phyloP scores from a whole-genome alignment of 2,329 filamentous ascomycete genomes.

The Pestalotiopsis sp. region DNA sequence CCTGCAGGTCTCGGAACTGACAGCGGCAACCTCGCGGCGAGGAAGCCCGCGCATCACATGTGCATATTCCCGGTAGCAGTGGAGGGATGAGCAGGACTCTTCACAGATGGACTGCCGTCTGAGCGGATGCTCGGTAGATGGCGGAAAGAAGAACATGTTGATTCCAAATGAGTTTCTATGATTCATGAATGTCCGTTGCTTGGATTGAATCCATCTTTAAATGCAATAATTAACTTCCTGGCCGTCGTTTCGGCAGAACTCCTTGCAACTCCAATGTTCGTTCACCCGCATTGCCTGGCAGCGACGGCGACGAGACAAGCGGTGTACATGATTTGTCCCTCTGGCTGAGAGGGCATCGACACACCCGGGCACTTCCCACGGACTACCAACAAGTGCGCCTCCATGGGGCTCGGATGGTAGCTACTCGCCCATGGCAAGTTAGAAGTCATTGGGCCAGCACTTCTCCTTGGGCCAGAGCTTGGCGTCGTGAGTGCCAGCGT shows the following conservation, averaged over 20 bases:
- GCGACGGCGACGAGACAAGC: not conserved
- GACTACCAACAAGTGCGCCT: not conserved
- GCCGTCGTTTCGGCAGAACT: not conserved
- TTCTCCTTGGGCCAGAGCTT: constrained; percentile 59
- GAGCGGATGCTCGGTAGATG: not conserved
- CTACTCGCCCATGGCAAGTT: not conserved
- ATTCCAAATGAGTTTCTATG: not conserved
- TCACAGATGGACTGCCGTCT: not conserved
- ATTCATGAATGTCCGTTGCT: not conserved
- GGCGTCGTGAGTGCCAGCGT: constrained; percentile 52
- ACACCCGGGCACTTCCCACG: too few relatives aligned
- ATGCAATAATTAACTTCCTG: not conserved
- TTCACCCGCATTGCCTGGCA: not conserved
- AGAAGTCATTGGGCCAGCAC: constrained; percentile 57
- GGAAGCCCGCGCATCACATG: too few relatives aligned
- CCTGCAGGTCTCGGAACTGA: too few relatives aligned
- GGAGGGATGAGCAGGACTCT: not conserved
- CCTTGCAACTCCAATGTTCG: not conserved
- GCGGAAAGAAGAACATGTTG: not conserved
- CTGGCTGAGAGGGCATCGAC: not conserved
- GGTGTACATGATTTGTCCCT: not conserved
- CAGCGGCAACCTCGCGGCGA: too few relatives aligned
- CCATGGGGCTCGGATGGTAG: not conserved
- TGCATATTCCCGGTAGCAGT: too few relatives aligned
- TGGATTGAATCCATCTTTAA: not conserved